Base-by-base conservation (phyloP, 2,329 filamentous ascomycete genomes). In the Blastomyces silverae region DNA sequence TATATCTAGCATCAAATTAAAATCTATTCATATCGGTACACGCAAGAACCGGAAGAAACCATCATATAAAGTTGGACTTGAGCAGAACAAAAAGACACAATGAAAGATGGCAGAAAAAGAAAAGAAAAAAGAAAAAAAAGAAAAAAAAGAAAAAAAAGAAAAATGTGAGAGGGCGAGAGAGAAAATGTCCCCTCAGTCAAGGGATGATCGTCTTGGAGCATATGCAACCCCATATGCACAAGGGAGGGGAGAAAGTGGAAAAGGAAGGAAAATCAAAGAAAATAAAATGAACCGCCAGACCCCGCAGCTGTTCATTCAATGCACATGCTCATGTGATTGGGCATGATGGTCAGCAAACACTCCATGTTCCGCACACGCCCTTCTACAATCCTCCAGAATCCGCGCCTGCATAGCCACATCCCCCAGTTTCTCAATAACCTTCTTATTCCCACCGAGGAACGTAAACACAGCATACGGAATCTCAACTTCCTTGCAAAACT, bases 401-500 rank as follows among this genome's bases (percentile, higher is more conserved):
- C 84, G 83, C 17, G 89, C 89, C 78, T 93, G 90, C 69, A 85
- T 85, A 42, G 86, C 86, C 1, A 95, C 87, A 72, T 95, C 88
- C 0, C 84, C 87, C 61, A 96, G 79, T 53, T 86, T 82, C 6
- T 88, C 82, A 69, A 96, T 83, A 5, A 95, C 90, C 69, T 89
- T 81, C 75, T 86, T 86, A 74, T 92, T 95, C 7, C 90, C 88
- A 68, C 89, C 84, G 37, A 90, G 85, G 73, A 96, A 96, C 0
- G 90, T 90, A 72, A 92, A 92, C 62, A 94, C 81, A 6, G 91
- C 88, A 73, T 96, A 96, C 1, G 90, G 90, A 65, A 96, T 90
- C n/a, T 85, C 87, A 0, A 91, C 90, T 25, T 95, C 91, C 55
- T 85, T 80, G 71, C 91, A 95, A 72, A 95, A 96, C 59, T 90